Percentiles rank a stretch among this genome's conserved stretches.
phyloP scores from a whole-genome alignment of 2,329 filamentous ascomycete genomes.

The Fusarium sterilihyphosum region DNA sequence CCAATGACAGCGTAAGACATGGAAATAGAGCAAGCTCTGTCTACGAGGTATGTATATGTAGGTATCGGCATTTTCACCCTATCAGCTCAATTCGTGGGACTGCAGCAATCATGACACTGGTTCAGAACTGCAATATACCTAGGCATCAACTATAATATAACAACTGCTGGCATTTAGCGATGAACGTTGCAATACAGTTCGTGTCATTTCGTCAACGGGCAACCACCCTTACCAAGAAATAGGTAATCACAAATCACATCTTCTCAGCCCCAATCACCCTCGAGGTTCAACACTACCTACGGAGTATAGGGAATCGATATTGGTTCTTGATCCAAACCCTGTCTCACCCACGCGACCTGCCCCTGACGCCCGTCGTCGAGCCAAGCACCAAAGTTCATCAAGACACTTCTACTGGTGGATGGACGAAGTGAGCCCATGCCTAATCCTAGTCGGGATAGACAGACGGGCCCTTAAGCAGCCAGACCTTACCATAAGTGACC shows the following conservation, averaged over 20 bases:
- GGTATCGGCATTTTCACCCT: background rate
- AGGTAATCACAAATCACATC: background rate
- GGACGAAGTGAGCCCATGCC: conserved; percentile 7
- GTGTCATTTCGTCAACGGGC: background rate
- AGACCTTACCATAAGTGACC: conserved; percentile 30
- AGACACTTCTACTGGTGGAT: conserved; percentile 38
- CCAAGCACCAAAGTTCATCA: conserved; percentile 27
- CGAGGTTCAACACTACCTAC: background rate
- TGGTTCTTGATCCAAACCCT: conserved; percentile 26
- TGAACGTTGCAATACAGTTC: background rate
- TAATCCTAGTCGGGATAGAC: conserved; percentile 32
- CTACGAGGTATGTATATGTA: background rate
- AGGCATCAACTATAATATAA: background rate
- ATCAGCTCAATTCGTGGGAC: background rate
- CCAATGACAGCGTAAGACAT: background rate
- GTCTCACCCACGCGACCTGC: conserved; percentile 39
- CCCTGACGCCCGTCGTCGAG: conserved; percentile 37
- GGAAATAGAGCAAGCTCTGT: background rate
- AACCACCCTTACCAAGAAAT: background rate
- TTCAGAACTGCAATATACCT: background rate
- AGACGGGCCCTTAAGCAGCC: background rate
- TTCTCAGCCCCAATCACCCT: conserved; percentile 1
- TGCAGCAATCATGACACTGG: background rate
- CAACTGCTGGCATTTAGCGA: background rate
- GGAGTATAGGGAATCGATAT: background rate